Base-by-base conservation (phyloP, 2,329 filamentous ascomycete genomes). In the Thyridium curvatum region DNA sequence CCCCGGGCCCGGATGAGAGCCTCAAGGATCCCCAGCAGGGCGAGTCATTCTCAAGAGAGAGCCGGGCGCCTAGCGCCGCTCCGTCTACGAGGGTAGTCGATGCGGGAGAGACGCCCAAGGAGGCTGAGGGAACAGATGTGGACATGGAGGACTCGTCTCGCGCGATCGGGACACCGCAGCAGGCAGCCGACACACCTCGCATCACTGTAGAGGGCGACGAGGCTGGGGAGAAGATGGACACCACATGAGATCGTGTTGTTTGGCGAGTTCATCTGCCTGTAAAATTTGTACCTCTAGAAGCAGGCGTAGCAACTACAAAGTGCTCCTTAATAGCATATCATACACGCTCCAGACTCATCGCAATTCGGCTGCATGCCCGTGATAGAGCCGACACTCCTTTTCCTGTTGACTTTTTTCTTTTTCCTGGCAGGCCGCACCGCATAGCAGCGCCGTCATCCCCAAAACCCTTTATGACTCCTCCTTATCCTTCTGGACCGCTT, bases 191-290 rank as follows among this genome's bases (percentile, higher is more conserved):
- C 40, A 65, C 66, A 13, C 69, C 70, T 28, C 61, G 58, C 45
- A 71, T 74, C 37, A 66, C 61, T 15, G 62, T 79, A 35, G 70
- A 77, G 42, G 63, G 66, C 16, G 63, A 66, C 32, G 63, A 56
- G 30, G 56, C 53, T 21, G 69, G 62, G 8, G 79, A 84, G 47
- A 74, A 68, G 52, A 88, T 87, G 84, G 84, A 87, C 65, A 86
- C 65, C 49, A 71, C 62, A 12, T 63, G 42, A 26, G 21, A 26
- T 26, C 6, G 6, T 26, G 21, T 26, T 10, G 10, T 10, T n/a
- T 26, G 21, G 21, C 21, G 10, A 10, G 21, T 26, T 26, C n/a
- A 10, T 26, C 21, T 10, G 6, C 21, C 21, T 26, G 21, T 26
- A 26, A 6, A 6, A 6, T 26, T 26, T 6, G 21, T 26, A 6